Evolutionary conservation across 306 rosid species (phyloP).

Genomic region (Malus fusca): DNA sequence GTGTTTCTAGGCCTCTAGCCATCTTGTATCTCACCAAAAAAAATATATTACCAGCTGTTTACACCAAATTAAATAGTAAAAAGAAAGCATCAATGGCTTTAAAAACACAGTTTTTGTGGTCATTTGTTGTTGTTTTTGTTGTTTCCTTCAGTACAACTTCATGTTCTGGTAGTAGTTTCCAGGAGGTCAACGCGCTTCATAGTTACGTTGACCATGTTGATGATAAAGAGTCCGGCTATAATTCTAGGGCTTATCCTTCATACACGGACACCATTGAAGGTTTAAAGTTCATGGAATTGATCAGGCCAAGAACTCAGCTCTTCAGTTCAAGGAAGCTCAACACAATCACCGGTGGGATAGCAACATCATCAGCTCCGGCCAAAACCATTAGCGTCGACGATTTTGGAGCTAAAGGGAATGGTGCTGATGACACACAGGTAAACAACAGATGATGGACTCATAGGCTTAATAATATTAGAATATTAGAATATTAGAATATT

Average conservation of each 20-base stretch:
- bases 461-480: not conserved
- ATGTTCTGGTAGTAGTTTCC: not conserved
- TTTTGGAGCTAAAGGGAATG: constrained; percentile 26
- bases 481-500: not conserved
- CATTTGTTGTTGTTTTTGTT: not conserved
- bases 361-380: not conserved
- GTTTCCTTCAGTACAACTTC: not conserved
- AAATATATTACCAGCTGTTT: not conserved
- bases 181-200: not conserved
- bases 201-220: not conserved
- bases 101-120: not conserved
- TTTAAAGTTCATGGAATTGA: not conserved
- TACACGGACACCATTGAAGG: not conserved
- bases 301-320: not conserved
- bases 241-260: not conserved
- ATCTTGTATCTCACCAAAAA: not conserved
- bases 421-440: constrained; percentile 22
- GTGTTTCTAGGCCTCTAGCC: not conserved
- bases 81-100: not conserved
- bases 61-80: not conserved
- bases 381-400: constrained; percentile 8
- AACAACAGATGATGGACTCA: not conserved
- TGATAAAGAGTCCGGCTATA: not conserved
- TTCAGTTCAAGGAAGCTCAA: not conserved
- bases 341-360: not conserved